These are phyloP conservation scores for Termitomyces sp. DNA, from an alignment of 768 basidiomycete species.

Conservation along the genomic window DNA sequence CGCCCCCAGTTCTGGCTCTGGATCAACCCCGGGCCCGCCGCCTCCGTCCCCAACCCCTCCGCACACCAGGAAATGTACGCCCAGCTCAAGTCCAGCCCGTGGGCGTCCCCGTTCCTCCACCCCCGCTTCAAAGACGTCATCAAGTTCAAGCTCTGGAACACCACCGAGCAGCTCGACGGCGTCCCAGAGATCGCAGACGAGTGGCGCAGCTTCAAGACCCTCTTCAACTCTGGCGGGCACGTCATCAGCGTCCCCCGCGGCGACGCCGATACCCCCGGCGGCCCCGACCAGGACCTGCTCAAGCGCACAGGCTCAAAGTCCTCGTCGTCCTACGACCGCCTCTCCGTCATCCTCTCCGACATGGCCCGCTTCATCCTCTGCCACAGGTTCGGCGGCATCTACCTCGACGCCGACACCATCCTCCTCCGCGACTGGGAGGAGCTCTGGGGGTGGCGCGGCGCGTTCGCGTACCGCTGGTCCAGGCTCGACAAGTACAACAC, in stretches of 20 bases:
- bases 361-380: constrained; percentile 96
- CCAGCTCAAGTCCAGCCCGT: constrained; percentile 74
- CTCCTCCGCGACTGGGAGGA: constrained; percentile 96
- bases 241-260: constrained; percentile 58
- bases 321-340: constrained; percentile 80
- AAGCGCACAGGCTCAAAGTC: constrained; percentile 91
- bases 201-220: constrained; percentile 70
- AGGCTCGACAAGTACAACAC: constrained; percentile 91
- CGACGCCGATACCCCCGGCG: constrained; percentile 26
- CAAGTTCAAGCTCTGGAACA: constrained; percentile 95
- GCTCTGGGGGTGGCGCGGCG: constrained; percentile 91
- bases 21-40: constrained; percentile 94
- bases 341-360: constrained; percentile 91
- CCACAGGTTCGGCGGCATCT: constrained; percentile 91
- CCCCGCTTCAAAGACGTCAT: constrained; percentile 85
- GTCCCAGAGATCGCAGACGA: constrained; percentile 84
- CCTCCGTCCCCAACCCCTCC: constrained; percentile 73
- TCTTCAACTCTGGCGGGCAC: constrained; percentile 88
- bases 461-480: constrained; percentile 96
- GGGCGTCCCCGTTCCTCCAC: constrained; percentile 91
- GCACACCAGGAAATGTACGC: constrained; percentile 82
- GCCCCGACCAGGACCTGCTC: constrained; percentile 43
- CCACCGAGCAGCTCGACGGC: constrained; percentile 90
- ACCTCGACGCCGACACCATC: constrained; percentile 92
- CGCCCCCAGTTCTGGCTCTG: constrained; percentile 93